Base-by-base conservation (phyloP, 2,329 filamentous ascomycete genomes). In the Microdochium bolleyi region DNA sequence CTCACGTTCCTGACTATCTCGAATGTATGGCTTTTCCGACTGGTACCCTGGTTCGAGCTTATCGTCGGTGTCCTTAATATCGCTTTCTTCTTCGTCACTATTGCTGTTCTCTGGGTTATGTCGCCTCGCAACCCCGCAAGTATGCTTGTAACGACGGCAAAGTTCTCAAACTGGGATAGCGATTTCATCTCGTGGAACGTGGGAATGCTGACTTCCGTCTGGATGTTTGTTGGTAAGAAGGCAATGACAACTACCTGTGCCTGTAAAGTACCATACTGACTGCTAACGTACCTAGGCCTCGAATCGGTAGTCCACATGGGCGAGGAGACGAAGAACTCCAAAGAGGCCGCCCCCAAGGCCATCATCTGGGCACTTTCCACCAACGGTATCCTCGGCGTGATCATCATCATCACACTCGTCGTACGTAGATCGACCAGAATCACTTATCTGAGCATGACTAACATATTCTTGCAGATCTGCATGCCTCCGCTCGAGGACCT, bases 81-180 rank as follows among this genome's bases (percentile, higher is more conserved):
- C 3, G 49, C 30, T 34, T 37, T 56, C 2, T 52, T 57, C 3
- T 11, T 56, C 2, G 22, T 56, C 8, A 51, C 50, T 10, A 11
- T 58, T 14, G 51, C 53, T 24, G 51, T 54, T 7, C 48, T 58
- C 11, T 57, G 51, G 48, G 51, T 24, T 1, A 52, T 54, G 55
- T 37, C 52, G 2, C 52, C 57, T 2, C 52, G 55, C 1, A 55
- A 56, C 32, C 48, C 24, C 24, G 19, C 32, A 0, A 34, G 24
- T 8, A 21, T 58, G 1, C 52, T 57, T 2, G 16, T 55, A 3
- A 21, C 49, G 22, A 52, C 22, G 2, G 53, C 50, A 10, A 16
- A 53, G 0, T 52, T 50, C 8, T 57, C 53, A 2, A 54, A 55
- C 1, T 58, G 52, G 53, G 51, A 54, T 1, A 53, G 55, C 16